Conservation (phyloP, 2,329 filamentous ascomycete species). For the Penicillium sp. region DNA sequence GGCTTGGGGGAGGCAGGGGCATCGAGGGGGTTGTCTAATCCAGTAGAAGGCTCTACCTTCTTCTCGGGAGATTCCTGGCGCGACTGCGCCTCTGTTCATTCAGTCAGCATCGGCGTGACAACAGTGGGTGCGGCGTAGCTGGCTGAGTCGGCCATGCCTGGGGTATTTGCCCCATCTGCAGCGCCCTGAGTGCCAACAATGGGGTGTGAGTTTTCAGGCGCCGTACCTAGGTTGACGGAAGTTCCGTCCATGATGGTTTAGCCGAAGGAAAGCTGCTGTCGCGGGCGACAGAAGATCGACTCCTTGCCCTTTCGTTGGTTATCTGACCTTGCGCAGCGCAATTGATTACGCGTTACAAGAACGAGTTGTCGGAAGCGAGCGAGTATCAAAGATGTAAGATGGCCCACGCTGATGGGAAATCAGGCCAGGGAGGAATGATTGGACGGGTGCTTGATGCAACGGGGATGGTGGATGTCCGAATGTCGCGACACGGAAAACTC, state of each 20-base stretch:
- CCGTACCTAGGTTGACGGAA: conserved; percentile 31
- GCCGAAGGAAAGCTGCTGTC: conserved; percentile 33
- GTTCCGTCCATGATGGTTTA: conserved; percentile 45
- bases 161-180: conserved; percentile 35
- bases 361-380: conserved; percentile 14
- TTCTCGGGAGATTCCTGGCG: conserved; percentile 38
- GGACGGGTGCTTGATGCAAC: conserved; percentile 32
- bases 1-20: conserved; percentile 66
- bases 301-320: conserved; percentile 34
- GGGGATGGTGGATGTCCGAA: conserved; percentile 37
- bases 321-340: conserved; percentile 20
- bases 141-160: conserved; percentile 34
- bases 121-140: conserved; percentile 14
- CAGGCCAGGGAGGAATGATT: conserved; percentile 25
- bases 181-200: conserved; percentile 34
- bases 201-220: conserved; percentile 35
- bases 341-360: conserved; percentile 10
- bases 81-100: conserved; percentile 37
- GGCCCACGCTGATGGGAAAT: conserved; percentile 21
- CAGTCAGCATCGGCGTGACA: conserved; percentile 27
- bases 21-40: conserved; percentile 69
- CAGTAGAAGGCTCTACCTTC: conserved; percentile 32
- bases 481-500: conserved; percentile 41
- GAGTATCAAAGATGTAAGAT: conserved; percentile 6
- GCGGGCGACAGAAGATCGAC: conserved; percentile 37